These are phyloP conservation scores for Cicer bijugum DNA, from an alignment of 306 rosid species.

Conservation along the genomic window DNA sequence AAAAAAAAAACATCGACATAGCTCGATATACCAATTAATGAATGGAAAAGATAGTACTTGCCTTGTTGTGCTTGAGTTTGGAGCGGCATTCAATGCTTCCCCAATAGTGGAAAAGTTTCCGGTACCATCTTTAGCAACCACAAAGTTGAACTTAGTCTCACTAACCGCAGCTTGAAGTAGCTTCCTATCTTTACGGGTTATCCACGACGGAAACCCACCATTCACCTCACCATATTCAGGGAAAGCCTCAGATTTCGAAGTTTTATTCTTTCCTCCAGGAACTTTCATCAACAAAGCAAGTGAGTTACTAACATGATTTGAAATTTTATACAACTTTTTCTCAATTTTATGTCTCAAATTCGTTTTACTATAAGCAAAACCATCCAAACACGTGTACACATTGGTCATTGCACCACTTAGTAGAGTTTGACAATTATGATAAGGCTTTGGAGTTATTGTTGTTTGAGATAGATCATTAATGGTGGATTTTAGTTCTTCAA, in stretches of 20 bases:
- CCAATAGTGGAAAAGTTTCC: constrained; percentile 74
- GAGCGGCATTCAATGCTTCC: constrained; percentile 78
- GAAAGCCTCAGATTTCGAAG: constrained; percentile 39
- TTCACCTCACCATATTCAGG: constrained; percentile 61
- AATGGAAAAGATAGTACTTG: background rate
- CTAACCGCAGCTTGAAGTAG: constrained; percentile 56
- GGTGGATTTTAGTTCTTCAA: constrained; percentile 53
- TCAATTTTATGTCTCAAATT: constrained; percentile 49
- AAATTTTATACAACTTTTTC: constrained; percentile 46
- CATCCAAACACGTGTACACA: constrained; percentile 84
- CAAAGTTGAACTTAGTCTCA: constrained; percentile 57
- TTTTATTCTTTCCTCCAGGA: constrained; percentile 43
- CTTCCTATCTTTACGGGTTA: constrained; percentile 56
- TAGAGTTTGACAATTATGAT: constrained; percentile 57
- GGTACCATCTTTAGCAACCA: constrained; percentile 83
- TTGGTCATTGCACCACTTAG: constrained; percentile 90
- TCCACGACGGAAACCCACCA: constrained; percentile 71
- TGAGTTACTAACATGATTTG: constrained; percentile 68
- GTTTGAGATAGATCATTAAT: constrained; percentile 51
- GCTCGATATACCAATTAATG: background rate
- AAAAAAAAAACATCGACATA: background rate
- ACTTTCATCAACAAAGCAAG: constrained; percentile 74
- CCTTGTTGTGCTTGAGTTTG: constrained; percentile 84
- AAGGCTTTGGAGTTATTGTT: constrained; percentile 31
- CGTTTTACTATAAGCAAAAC: constrained; percentile 52